phyloP scores from a whole-genome alignment of 768 basidiomycete genomes.

The Ramaria sp. region DNA sequence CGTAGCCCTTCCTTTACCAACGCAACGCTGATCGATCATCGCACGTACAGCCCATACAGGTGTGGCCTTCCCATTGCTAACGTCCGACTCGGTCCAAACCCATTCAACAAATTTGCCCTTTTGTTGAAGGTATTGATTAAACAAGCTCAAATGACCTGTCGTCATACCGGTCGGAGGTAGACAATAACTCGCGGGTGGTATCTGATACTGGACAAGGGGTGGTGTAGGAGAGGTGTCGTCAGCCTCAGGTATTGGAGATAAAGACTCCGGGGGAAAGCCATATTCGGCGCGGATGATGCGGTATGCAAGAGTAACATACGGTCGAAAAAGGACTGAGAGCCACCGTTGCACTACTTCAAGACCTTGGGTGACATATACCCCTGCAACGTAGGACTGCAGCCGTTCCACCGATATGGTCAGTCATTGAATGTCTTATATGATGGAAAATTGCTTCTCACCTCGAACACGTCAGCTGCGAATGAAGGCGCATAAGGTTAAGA shows the following conservation, averaged over 20 bases:
- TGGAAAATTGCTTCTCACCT: slow-evolving; percentile 34
- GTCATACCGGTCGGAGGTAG: slow-evolving; percentile 17
- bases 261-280: slow-evolving; percentile 28
- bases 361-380: slow-evolving; percentile 62
- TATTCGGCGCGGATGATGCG: slow-evolving; percentile 53
- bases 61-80: slow-evolving; percentile 47
- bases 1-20: slow-evolving; percentile 54
- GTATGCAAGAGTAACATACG: slow-evolving; percentile 56
- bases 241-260: slow-evolving; percentile 21
- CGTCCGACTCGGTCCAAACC: slow-evolving; percentile 44
- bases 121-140: slow-evolving; percentile 70
- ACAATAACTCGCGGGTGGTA: slow-evolving; percentile 16
- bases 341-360: slow-evolving; percentile 44
- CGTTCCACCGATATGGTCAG: neutral
- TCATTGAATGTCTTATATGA: neutral
- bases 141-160: slow-evolving; percentile 63
- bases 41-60: slow-evolving; percentile 67
- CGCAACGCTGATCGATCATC: slow-evolving; percentile 46
- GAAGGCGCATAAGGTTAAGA: slow-evolving; percentile 11
- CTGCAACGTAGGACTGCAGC: slow-evolving; percentile 66
- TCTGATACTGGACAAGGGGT: slow-evolving; percentile 1
- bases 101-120: slow-evolving; percentile 51
- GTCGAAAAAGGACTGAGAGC: slow-evolving; percentile 52
- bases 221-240: neutral
- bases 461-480: slow-evolving; percentile 61